Evolutionary conservation across 78 protist species (phyloP).

Genomic region (Pelomyxa schiedti): DNA sequence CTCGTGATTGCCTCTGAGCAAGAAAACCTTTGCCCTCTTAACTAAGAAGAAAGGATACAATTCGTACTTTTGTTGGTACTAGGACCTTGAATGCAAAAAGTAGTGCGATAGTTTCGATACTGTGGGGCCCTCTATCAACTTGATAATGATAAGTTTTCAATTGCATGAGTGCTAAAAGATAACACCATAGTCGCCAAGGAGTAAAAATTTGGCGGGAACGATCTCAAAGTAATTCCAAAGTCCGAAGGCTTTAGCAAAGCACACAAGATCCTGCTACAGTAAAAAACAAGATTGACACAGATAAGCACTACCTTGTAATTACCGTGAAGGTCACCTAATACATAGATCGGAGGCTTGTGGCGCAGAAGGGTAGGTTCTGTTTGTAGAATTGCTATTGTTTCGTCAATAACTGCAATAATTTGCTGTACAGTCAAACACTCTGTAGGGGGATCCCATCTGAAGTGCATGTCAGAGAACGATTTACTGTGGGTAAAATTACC

Average conservation of each 20-base stretch:
- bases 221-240: not conserved
- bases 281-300: too few relatives aligned
- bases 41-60: too few relatives aligned
- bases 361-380: not conserved
- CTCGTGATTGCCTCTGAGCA: conserved; percentile 59
- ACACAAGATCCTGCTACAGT: conserved; percentile 19
- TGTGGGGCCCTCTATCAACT: conserved; percentile 41
- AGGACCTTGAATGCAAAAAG: conserved; percentile 34
- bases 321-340: conserved; percentile 47
- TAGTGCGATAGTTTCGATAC: conserved; percentile 21
- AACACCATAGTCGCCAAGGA: conserved; percentile 57
- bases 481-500: too few relatives aligned
- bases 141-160: too few relatives aligned
- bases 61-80: conserved; percentile 7
- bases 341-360: conserved; percentile 17
- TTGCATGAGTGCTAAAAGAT: too few relatives aligned
- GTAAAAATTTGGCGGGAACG: conserved; percentile 13
- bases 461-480: too few relatives aligned
- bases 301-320: too few relatives aligned
- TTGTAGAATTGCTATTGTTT: not conserved
- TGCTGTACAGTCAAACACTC: too few relatives aligned
- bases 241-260: conserved; percentile 6
- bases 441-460: too few relatives aligned
- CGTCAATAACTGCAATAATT: not conserved
- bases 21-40: conserved; percentile 21